Percentiles rank a stretch among this genome's conserved stretches.
These are phyloP conservation scores for Pseudozyma hubeiensis DNA, from an alignment of 1,284 basidiomycete genomes.

Conservation along the genomic window DNA sequence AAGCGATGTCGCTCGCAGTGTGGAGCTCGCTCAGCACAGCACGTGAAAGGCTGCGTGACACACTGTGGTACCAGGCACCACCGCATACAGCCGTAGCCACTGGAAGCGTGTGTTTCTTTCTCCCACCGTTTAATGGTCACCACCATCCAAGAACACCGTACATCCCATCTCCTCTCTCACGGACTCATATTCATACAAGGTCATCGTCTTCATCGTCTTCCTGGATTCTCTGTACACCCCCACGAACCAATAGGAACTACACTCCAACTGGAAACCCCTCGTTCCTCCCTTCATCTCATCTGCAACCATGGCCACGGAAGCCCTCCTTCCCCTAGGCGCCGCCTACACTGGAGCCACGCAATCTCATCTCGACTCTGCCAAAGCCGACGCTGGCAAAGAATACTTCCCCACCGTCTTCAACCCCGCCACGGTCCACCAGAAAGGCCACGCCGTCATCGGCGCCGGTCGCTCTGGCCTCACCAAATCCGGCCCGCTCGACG, in stretches of 20 bases:
- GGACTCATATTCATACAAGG: too few species aligned
- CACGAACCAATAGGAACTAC: constrained; percentile 1
- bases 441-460: constrained; percentile 42
- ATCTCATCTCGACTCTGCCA: constrained; percentile 37
- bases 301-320: constrained; percentile 39
- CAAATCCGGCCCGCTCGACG: constrained; percentile 19
- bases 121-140: not conserved
- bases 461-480: constrained; percentile 17
- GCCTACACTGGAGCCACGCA: constrained; percentile 60
- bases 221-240: not conserved
- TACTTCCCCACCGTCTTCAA: constrained; percentile 64
- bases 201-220: too few species aligned
- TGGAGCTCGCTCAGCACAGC: not conserved
- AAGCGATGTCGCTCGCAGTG: too few species aligned
- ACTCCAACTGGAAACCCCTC: not conserved
- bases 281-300: not conserved
- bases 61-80: not conserved
- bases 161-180: not conserved
- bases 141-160: not conserved
- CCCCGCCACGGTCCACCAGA: constrained; percentile 48
- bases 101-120: not conserved
- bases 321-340: constrained; percentile 56
- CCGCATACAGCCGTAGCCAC: not conserved
- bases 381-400: constrained; percentile 28
- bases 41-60: constrained; percentile 10